Conservation (phyloP, 2,329 filamentous ascomycete species). For the Xylariaceae sp. region DNA sequence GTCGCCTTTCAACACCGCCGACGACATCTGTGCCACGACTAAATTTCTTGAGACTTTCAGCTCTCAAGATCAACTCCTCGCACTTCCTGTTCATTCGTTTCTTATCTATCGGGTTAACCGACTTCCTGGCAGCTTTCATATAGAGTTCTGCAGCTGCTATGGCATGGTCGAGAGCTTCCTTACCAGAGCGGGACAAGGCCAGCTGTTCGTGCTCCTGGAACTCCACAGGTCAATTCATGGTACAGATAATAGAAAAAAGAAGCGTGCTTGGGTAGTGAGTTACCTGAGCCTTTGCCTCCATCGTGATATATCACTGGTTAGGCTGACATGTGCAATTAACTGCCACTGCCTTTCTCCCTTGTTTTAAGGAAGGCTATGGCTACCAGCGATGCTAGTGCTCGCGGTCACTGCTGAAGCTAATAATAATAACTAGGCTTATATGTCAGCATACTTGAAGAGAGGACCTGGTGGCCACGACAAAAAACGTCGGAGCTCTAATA, state of each 20-base stretch:
- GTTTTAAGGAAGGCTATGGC: background rate
- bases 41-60: slow-evolving; percentile 67
- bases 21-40: slow-evolving; percentile 21
- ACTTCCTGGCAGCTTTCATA: slow-evolving; percentile 67
- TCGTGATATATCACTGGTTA: slow-evolving; percentile 15
- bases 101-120: slow-evolving; percentile 59
- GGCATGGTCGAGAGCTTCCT: slow-evolving; percentile 68
- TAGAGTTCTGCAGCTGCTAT: slow-evolving; percentile 77
- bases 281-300: slow-evolving; percentile 48
- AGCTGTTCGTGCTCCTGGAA: slow-evolving; percentile 49
- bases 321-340: background rate
- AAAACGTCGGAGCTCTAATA: background rate
- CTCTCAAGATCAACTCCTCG: slow-evolving; percentile 63
- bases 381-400: background rate
- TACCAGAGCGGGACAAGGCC: slow-evolving; percentile 45
- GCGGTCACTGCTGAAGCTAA: slow-evolving; percentile 7
- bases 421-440: slow-evolving; percentile 1
- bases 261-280: slow-evolving; percentile 3
- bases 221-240: slow-evolving; percentile 5
- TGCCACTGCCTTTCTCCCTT: background rate
- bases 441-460: slow-evolving; percentile 10
- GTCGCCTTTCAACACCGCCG: slow-evolving; percentile 23
- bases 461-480: background rate
- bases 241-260: slow-evolving; percentile 2
- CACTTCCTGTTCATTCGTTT: slow-evolving; percentile 64